Evolutionary conservation across 305 asterid genomes (phyloP), one percentile per base, ranked within the genome.

Genomic region (Plantago coronopus): DNA sequence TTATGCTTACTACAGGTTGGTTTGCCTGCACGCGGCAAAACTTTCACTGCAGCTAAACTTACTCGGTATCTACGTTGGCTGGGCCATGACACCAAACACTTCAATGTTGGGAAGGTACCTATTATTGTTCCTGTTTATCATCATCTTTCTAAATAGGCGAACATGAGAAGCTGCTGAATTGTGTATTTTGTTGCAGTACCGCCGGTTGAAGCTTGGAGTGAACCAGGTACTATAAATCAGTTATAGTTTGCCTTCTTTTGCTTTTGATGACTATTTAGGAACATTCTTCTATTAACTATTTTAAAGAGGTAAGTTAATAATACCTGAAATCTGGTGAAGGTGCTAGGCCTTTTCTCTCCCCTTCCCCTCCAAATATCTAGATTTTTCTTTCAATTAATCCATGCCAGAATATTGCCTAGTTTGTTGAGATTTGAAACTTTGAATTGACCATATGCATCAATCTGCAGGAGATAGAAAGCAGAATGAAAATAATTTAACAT

Each of bases 51-150:
- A 23, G 99, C 96, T 72, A 93, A 93, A 82, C 99, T 93, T 55
- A 93, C 97, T 61, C 82, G 99, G 64, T 93, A 93, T 82, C 97
- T 93, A 78, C 96, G 97, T 48, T 93, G 99, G 97, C 81, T 93
- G 75, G 99, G 99, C 48, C 99, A 93, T 78, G 93, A 89, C 45
- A 93, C 99, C 76, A 93, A 93, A 77, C 97, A 93, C 89, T 89
- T 93, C 83, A 93, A 93, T 78, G 96, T 93, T 70, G 99, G 99
- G 76, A 93, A 93, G 99, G 99, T 93, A 65, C 49, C 62, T 49
- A 7, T 55, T 48, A 20, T 67, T 69, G 17, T 59, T 40, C 34
- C 57, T 8, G 48, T 48, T 45, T 59, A 45, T 19, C 63, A 67
- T 69, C 70, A 55, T 70, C 65, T 75, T 54, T 37, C 37, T 22